Base-by-base conservation (phyloP, 2,329 filamentous ascomycete genomes). In the Sarocladium strictum region DNA sequence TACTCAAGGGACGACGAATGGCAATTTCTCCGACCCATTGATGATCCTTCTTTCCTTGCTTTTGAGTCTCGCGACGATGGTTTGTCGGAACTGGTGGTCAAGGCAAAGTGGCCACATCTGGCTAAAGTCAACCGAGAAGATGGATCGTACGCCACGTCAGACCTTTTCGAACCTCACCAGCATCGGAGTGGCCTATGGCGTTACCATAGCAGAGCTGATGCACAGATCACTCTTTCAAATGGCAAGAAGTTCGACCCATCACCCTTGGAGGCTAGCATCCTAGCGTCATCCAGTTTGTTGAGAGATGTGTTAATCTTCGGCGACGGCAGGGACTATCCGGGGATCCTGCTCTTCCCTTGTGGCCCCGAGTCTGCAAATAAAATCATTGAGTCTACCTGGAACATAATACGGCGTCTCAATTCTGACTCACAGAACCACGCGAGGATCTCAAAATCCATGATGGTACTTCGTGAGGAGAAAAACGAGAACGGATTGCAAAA, bases 231-330 rank as follows among this genome's bases (percentile, higher is more conserved):
- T 0, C 72, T 88, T 3, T 69, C 80, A 10, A 87, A 83, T 6
- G 84, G 85, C 2, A 86, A 87, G 69, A 88, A 87, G 59, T 86
- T 87, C 57, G 83, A 87, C 59, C 84, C 84, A 1, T 76, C 78
- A 1, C 78, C 80, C 0, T 64, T 87, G 2, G 85, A 88, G 63
- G 77, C 74, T 2, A 72, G 71, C 0, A 74, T 87, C 3, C 65
- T 74, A 1, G 69, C 74, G 1, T 75, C 73, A 0, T 63, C 64
- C 0, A 63, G 63, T 11, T 59, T 65, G 1, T 26, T 76, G 1
- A 59, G 86, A 0, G 83, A 86, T 55, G 78, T 77, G 0, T 65
- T 87, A 21, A 74, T 87, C 10, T 86, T 87, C 60, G 85, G 85
- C 0, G 76, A 76, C n/a, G 77, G 76, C 0, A 68, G 67, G 54